phyloP scores from a whole-genome alignment of 768 basidiomycete species.

The Glaciozyma martinii region DNA sequence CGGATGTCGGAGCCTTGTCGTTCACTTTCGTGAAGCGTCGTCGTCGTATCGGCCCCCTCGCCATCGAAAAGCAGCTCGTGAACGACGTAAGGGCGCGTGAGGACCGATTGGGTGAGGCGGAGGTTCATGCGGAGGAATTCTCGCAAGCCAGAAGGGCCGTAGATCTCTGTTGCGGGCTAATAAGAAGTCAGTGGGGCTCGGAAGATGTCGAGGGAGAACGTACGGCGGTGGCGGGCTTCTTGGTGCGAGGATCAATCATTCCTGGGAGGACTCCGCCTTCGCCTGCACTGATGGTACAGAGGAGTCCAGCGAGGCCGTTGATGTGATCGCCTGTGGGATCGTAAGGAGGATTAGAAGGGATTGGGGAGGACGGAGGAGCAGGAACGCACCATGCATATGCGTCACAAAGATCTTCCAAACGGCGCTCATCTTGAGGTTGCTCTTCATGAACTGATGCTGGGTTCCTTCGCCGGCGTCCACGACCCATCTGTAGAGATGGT shows the following conservation, averaged over 20 bases:
- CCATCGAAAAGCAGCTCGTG: constrained; percentile 61
- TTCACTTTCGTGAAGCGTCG: constrained; percentile 56
- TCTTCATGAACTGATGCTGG: constrained; percentile 30
- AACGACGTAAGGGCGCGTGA: constrained; percentile 58
- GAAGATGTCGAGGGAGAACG: neutral
- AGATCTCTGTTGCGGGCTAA: constrained; percentile 50
- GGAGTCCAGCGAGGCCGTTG: constrained; percentile 20
- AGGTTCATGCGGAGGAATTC: constrained; percentile 62
- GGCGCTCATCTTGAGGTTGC: constrained; percentile 52
- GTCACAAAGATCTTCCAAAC: constrained; percentile 69
- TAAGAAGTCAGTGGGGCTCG: neutral
- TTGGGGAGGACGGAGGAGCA: constrained; percentile 58
- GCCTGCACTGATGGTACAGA: constrained; percentile 24
- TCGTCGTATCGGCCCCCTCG: constrained; percentile 47
- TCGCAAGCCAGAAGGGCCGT: constrained; percentile 70
- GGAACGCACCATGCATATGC: constrained; percentile 80
- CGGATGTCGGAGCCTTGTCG: constrained; percentile 53
- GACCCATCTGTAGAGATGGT: constrained; percentile 2
- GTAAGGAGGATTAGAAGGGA: neutral
- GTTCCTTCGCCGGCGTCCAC: constrained; percentile 33
- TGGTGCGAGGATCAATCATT: constrained; percentile 10
- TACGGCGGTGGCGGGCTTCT: neutral
- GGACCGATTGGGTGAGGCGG: constrained; percentile 56
- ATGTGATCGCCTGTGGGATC: constrained; percentile 23
- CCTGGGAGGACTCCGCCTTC: constrained; percentile 14